Conservation (phyloP, 2,329 filamentous ascomycete species). For the Sporothrix dimorphospora region DNA sequence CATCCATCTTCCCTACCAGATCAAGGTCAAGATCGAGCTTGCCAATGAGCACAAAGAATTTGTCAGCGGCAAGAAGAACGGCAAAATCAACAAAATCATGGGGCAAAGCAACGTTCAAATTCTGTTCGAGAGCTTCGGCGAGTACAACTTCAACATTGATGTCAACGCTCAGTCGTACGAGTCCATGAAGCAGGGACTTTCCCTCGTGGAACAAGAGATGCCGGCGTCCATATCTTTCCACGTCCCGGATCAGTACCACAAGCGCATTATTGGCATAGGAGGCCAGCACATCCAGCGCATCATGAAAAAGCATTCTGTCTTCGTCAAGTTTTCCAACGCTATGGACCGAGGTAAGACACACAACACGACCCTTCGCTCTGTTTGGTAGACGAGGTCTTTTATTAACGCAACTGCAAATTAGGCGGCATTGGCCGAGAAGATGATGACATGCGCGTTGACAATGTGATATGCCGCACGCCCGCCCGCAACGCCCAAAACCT, state of each 20-base stretch:
- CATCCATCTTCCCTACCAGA: conserved; percentile 83
- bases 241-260: conserved; percentile 98
- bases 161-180: conserved; percentile 92
- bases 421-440: conserved; percentile 88
- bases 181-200: conserved; percentile 88
- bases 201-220: conserved; percentile 98
- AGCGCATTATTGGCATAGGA: conserved; percentile 97
- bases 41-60: conserved; percentile 99
- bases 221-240: conserved; percentile 99
- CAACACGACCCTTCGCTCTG: no score
- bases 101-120: conserved; percentile 99
- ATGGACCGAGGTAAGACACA: conserved; percentile 80
- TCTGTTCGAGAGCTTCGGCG: conserved; percentile 98
- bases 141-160: conserved; percentile 99
- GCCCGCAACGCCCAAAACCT: conserved; percentile 96
- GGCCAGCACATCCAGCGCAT: conserved; percentile 98
- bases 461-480: conserved; percentile 96
- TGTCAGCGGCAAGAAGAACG: conserved; percentile 98
- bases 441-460: conserved; percentile 97
- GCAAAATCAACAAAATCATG: conserved; percentile 99
- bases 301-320: conserved; percentile 99
- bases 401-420: conserved; percentile 28
- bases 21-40: conserved; percentile 96
- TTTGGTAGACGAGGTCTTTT: background rate
- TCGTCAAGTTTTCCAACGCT: conserved; percentile 98